Conservation (phyloP, 2,329 filamentous ascomycete genomes). For the Anthostomella pinea region DNA sequence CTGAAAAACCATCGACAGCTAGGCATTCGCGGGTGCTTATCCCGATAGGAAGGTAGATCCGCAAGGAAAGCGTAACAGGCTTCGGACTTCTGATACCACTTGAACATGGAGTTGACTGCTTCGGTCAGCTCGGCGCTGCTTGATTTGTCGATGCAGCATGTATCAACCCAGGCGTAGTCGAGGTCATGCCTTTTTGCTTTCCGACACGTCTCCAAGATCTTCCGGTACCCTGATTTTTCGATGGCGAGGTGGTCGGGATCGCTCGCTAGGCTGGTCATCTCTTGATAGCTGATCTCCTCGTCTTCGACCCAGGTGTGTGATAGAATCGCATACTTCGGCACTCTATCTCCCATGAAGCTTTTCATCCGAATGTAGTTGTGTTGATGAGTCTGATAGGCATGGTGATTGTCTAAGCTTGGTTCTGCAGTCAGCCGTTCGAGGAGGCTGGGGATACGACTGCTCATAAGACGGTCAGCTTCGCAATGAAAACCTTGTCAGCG, state of each 20-base stretch:
- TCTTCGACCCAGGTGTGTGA: constrained; percentile 3
- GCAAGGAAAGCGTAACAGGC: neutral
- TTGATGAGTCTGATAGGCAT: no score
- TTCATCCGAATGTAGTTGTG: no score
- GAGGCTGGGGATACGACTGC: no score
- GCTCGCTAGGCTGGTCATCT: neutral
- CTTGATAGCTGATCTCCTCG: constrained; percentile 1
- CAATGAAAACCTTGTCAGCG: no score
- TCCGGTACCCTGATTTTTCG: neutral
- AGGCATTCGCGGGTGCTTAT: neutral
- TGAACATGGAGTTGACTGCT: constrained; percentile 3
- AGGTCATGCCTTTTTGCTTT: neutral
- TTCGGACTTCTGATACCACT: constrained; percentile 1
- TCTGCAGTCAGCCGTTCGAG: no score
- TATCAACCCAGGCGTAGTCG: neutral
- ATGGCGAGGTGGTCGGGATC: neutral
- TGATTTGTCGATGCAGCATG: constrained; percentile 2
- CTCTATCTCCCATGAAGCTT: neutral
- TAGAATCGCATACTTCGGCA: constrained; percentile 1
- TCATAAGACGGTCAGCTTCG: no score
- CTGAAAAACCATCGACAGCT: neutral
- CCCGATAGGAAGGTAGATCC: neutral
- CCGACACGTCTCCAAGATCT: constrained; percentile 1
- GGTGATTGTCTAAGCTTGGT: no score
- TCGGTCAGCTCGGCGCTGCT: constrained; percentile 1